Evolutionary conservation across 2,329 filamentous ascomycete species (phyloP).

Genomic region (Ilyonectria mors-panacis): DNA sequence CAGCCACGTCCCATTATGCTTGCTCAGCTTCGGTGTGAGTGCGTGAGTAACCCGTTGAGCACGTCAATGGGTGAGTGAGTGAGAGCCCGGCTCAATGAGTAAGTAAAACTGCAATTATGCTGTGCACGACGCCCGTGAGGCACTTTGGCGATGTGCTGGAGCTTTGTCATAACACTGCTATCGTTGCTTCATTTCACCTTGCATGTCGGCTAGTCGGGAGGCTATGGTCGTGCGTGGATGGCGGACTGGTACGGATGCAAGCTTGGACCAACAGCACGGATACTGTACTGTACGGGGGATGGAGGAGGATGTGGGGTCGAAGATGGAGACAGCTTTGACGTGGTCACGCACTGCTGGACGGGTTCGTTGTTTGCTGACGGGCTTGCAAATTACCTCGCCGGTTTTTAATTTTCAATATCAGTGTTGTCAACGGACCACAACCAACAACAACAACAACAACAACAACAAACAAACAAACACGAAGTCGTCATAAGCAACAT

Average conservation of each 20-base stretch:
- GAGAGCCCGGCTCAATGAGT: not conserved
- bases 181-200: conserved; percentile 41
- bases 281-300: not conserved
- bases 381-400: conserved; percentile 12
- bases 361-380: conserved; percentile 20
- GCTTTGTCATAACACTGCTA: not conserved
- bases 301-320: conserved; percentile 14
- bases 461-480: not conserved
- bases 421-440: not conserved
- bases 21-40: not conserved
- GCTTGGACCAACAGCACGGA: conserved; percentile 12
- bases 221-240: conserved; percentile 5
- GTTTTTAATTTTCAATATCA: not conserved
- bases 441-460: not conserved
- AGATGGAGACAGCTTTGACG: conserved; percentile 23
- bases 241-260: conserved; percentile 8
- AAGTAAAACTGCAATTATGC: not conserved
- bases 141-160: not conserved
- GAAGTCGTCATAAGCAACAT: not conserved
- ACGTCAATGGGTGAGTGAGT: not conserved
- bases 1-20: conserved; percentile 12
- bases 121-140: not conserved
- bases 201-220: conserved; percentile 40
- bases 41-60: not conserved
- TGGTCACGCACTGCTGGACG: conserved; percentile 23